Percentiles rank a stretch among this genome's conserved stretches.
Evolutionary conservation across 2,329 filamentous ascomycete species (phyloP).

Genomic region (Penicillium griseofulvum): DNA sequence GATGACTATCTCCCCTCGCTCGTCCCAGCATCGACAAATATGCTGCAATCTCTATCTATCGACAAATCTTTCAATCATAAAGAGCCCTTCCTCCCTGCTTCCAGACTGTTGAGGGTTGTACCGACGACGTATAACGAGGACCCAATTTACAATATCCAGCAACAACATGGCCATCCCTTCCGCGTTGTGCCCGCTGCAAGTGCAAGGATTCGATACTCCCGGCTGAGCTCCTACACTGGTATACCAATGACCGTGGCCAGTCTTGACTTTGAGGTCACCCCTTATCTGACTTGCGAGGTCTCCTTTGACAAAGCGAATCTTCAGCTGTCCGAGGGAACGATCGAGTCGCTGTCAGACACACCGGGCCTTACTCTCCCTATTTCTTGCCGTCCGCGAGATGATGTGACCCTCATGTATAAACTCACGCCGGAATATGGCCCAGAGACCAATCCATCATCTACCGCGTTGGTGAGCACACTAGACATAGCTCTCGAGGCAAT

Average conservation of each 20-base stretch:
- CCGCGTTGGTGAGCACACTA: constrained; percentile 41
- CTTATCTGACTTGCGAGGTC: constrained; percentile 51
- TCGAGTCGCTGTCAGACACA: constrained; percentile 43
- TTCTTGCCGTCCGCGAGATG: constrained; percentile 53
- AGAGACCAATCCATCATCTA: constrained; percentile 38
- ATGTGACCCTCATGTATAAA: constrained; percentile 58
- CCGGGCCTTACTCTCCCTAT: constrained; percentile 39
- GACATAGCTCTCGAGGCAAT: constrained; percentile 48
- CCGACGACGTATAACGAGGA: constrained; percentile 51
- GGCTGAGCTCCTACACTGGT: constrained; percentile 44
- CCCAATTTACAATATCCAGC: constrained; percentile 53
- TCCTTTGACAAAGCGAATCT: constrained; percentile 50
- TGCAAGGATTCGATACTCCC: constrained; percentile 56
- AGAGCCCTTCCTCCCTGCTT: constrained; percentile 56
- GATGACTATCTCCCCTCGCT: constrained; percentile 55
- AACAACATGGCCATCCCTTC: constrained; percentile 53
- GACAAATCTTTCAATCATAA: constrained; percentile 49
- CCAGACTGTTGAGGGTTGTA: constrained; percentile 56
- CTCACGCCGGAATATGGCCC: constrained; percentile 42
- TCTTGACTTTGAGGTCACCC: constrained; percentile 56
- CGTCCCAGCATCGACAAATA: constrained; percentile 57
- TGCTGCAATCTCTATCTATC: constrained; percentile 55
- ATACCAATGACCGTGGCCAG: constrained; percentile 52
- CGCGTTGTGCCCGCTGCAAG: constrained; percentile 56
- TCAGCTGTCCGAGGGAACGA: constrained; percentile 46